Base-by-base conservation (phyloP, 495 filamentous ascomycete species). In the Trichoderma parareesei region DNA sequence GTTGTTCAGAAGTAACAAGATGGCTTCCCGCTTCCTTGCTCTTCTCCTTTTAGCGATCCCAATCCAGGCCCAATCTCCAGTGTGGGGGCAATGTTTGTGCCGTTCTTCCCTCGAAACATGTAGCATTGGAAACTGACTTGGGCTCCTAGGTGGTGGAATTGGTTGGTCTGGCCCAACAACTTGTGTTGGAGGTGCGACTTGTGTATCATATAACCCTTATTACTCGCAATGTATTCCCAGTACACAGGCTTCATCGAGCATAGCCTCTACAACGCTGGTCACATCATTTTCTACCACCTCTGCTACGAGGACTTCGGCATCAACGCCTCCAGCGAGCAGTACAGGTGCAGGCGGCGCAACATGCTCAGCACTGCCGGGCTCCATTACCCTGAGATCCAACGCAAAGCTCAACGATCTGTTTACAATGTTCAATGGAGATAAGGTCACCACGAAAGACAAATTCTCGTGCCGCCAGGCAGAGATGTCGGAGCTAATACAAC, bases 381-480 rank as follows among this genome's bases (percentile, higher is more conserved):
- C 53, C 4, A 35, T 57, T 18, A 35, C 9, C 37, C 9, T 57
- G 9, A 57, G 37, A 35, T 3, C 20, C 33, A 37, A 57, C 37
- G 11, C 53, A 4, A 57, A 57, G 11, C 53, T 57, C 3, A 57
- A 57, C 7, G 53, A 57, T 14, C 53, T 57, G 9, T 57, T 57
- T 27, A 57, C 27, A 37, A 57, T 16, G 53, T 57, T 37, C 59
- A 75, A 77, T 57, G 81, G 81, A 43, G 68, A 37, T 48, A 74
- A 76, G 63, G 78, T 85, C 9, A 71, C 74, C 1, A 79, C 71
- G 65, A 70, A 75, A 65, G 74, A 67, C 5, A 74, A 81, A 61
- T 85, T 78, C 77, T 61, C 65, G 20, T 84, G 82, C 71, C 78
- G 80, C 16, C 77, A 78, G 66, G 68, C 72, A 18, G 79, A 85